These are phyloP conservation scores for Arthrinium puccinioides DNA, from an alignment of 2,329 filamentous ascomycete genomes.

Conservation along the genomic window DNA sequence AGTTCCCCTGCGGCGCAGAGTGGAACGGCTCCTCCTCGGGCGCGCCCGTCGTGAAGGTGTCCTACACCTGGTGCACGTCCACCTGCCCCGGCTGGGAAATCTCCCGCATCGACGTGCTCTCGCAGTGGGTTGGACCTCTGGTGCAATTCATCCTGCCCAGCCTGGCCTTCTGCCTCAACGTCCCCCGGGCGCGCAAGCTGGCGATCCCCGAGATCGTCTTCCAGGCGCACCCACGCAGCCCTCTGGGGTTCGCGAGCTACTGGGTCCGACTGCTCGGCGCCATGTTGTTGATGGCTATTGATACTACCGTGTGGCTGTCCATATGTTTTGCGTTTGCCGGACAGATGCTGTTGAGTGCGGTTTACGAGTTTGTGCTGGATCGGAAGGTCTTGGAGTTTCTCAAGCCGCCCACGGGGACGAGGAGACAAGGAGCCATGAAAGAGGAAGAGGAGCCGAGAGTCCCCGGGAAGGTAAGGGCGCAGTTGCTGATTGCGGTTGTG, in stretches of 20 bases:
- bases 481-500: conserved; percentile 20
- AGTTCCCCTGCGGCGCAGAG: conserved; percentile 20
- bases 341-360: conserved; percentile 19
- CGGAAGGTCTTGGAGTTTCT: conserved; percentile 21
- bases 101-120: conserved; percentile 16
- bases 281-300: conserved; percentile 14
- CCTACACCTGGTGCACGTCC: conserved; percentile 20
- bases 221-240: conserved; percentile 53
- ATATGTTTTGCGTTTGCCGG: conserved; percentile 22
- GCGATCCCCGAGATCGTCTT: conserved; percentile 35
- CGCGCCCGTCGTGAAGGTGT: conserved; percentile 16
- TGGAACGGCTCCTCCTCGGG: conserved; percentile 14
- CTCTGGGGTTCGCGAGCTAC: conserved; percentile 20
- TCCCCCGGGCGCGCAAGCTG: conserved; percentile 23
- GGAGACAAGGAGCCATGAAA: neutral
- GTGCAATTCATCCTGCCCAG: conserved; percentile 27
- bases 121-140: conserved; percentile 25
- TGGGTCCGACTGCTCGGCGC: conserved; percentile 18
- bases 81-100: conserved; percentile 23
- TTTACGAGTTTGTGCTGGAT: conserved; percentile 23
- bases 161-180: conserved; percentile 26
- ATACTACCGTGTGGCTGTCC: conserved; percentile 19
- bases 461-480: conserved; percentile 13
- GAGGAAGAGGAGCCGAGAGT: conserved; percentile 7
- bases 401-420: conserved; percentile 9